Percentiles rank a stretch among this genome's conserved stretches.
Evolutionary conservation across 1,284 basidiomycete species (phyloP).

Genomic region (Bjerkandera adusta): DNA sequence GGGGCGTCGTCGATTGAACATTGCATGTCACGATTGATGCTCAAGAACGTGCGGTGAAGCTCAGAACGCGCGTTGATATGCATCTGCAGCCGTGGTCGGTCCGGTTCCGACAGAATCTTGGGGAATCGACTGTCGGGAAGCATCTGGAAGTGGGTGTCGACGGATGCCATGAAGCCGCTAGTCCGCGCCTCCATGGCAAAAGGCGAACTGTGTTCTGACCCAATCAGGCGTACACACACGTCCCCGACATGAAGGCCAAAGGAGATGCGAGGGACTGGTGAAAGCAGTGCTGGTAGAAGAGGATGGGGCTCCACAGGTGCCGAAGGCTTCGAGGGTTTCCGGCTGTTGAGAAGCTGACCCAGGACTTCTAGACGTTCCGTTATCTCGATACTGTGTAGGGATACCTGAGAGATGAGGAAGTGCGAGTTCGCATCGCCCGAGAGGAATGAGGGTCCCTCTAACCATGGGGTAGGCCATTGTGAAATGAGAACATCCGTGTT

Average conservation of each 20-base stretch:
- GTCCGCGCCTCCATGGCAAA: slow-evolving; percentile 44
- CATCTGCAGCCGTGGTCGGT: slow-evolving; percentile 25
- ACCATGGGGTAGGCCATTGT: slow-evolving; percentile 59
- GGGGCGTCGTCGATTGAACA: slow-evolving; percentile 4
- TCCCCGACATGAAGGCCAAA: slow-evolving; percentile 47
- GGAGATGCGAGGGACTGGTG: slow-evolving; percentile 50
- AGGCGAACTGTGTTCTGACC: slow-evolving; percentile 36
- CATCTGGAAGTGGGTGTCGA: slow-evolving; percentile 23
- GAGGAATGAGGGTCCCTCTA: slow-evolving; percentile 47
- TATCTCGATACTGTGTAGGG: slow-evolving; percentile 45
- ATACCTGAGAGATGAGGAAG: slow-evolving; percentile 48
- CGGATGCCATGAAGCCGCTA: slow-evolving; percentile 22
- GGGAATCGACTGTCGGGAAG: slow-evolving; percentile 21
- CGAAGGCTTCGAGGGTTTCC: slow-evolving; percentile 22
- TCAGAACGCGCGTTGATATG: slow-evolving; percentile 19
- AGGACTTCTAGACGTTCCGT: slow-evolving; percentile 53
- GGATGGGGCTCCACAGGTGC: slow-evolving; percentile 20
- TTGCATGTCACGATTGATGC: slow-evolving; percentile 12
- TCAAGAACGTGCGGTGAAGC: slow-evolving; percentile 25
- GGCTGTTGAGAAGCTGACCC: slow-evolving; percentile 34
- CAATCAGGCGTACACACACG: slow-evolving; percentile 45
- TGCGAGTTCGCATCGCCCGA: slow-evolving; percentile 60
- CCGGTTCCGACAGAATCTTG: slow-evolving; percentile 17
- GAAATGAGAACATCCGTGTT: slow-evolving; percentile 45
- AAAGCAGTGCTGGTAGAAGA: slow-evolving; percentile 31